A percentile compares a stretch with the other conserved stretches of the same genome.
Evolutionary conservation across 768 basidiomycete genomes (phyloP).

Genomic region (Amanita polypyramis): DNA sequence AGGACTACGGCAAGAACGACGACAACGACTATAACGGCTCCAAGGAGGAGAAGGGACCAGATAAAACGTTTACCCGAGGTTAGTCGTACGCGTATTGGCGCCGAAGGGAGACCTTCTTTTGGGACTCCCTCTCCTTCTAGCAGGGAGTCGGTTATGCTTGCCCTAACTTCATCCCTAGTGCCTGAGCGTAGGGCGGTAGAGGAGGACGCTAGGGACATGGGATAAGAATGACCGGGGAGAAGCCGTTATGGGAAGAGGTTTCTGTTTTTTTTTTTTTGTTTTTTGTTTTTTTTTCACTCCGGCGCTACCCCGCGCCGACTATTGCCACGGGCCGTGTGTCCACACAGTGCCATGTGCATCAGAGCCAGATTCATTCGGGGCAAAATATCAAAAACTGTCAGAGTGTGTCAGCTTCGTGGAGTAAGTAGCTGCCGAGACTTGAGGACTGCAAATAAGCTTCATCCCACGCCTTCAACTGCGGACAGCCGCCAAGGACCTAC

Average conservation of each 20-base stretch:
- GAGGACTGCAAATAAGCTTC: not conserved
- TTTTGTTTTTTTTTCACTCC: too few species aligned
- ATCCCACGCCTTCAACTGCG: too few species aligned
- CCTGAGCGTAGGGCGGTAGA: not conserved
- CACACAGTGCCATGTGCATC: not conserved
- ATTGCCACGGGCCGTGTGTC: too few species aligned
- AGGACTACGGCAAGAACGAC: slow-evolving; percentile 21
- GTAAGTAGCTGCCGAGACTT: not conserved
- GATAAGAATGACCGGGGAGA: not conserved
- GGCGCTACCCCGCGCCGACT: too few species aligned
- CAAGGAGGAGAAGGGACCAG: not conserved
- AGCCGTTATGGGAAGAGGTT: not conserved
- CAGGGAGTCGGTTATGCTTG: not conserved
- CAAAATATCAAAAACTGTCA: slow-evolving; percentile 3
- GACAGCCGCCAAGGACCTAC: too few species aligned
- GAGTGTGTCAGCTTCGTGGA: not conserved
- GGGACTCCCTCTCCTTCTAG: not conserved
- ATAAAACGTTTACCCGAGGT: not conserved
- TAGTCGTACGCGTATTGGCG: not conserved
- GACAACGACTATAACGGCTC: slow-evolving; percentile 14
- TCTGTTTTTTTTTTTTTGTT: not conserved
- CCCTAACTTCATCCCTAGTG: not conserved
- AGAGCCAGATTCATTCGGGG: not conserved
- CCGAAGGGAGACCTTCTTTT: not conserved
- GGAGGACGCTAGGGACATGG: not conserved